Conservation (phyloP, 2,329 filamentous ascomycete species). For the Aspergillus proliferans region DNA sequence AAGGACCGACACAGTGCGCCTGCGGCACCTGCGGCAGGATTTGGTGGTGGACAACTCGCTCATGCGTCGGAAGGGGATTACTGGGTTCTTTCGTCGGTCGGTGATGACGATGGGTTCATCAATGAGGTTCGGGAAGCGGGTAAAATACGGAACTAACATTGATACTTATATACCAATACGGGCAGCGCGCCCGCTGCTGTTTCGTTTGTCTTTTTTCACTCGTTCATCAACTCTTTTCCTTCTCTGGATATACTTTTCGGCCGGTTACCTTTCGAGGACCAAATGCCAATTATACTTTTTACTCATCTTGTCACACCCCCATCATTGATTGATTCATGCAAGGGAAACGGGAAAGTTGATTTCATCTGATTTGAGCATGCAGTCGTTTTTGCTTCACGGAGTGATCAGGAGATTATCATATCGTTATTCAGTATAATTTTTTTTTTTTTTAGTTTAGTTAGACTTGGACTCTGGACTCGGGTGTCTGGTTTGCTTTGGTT, state of each 20-base stretch:
- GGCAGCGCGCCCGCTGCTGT: not conserved
- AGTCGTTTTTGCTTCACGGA: too few species aligned
- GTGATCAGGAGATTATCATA: too few species aligned
- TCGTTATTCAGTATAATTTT: too few species aligned
- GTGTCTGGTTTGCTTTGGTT: too few species aligned
- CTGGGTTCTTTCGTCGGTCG: constrained; percentile 34
- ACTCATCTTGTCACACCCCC: too few species aligned
- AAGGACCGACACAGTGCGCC: constrained; percentile 34
- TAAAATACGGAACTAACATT: constrained; percentile 26
- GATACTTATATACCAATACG: not conserved
- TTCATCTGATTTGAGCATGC: too few species aligned
- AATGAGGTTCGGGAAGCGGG: constrained; percentile 38
- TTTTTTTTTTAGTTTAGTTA: too few species aligned
- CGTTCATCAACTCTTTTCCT: not conserved
- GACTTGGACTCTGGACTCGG: too few species aligned
- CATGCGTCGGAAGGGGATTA: constrained; percentile 35
- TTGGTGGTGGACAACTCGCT: constrained; percentile 30
- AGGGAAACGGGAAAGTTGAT: too few species aligned
- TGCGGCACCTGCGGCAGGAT: constrained; percentile 19
- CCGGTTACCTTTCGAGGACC: not conserved
- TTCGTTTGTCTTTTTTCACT: not conserved
- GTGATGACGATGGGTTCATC: constrained; percentile 39
- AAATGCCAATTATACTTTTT: too few species aligned
- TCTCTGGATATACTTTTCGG: constrained; percentile 1
- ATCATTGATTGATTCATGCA: too few species aligned